phyloP scores from a whole-genome alignment of 306 rosid genomes.

The Urtica urens region DNA sequence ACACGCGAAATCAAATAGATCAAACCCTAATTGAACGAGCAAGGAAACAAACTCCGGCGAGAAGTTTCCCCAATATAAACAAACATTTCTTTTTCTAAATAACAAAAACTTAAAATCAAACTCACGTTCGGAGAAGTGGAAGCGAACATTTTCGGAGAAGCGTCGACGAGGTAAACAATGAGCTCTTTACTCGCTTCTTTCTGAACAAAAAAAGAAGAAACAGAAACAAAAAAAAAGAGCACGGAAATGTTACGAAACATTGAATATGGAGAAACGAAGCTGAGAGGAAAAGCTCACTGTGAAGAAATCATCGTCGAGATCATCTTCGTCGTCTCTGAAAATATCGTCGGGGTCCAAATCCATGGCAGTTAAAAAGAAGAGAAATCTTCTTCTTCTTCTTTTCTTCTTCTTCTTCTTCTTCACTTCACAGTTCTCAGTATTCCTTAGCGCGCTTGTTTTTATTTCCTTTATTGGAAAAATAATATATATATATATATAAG shows the following conservation, averaged over 20 bases:
- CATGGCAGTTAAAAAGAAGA: no score
- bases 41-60: background rate
- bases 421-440: no score
- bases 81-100: no score
- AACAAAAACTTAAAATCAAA: background rate
- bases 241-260: background rate
- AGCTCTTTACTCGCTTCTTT: constrained; percentile 53
- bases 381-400: no score
- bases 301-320: constrained; percentile 30
- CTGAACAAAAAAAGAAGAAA: constrained; percentile 15
- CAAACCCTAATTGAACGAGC: background rate
- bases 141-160: constrained; percentile 81
- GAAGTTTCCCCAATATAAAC: background rate
- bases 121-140: constrained; percentile 39
- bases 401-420: no score
- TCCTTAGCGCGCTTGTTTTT: no score
- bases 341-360: constrained; percentile 69
- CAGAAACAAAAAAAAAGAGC: background rate
- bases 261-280: background rate
- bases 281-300: constrained; percentile 21
- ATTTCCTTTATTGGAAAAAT: no score
- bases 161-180: constrained; percentile 71
- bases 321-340: constrained; percentile 85
- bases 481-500: no score
- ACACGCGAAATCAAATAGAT: no score